Evolutionary conservation across 805 yeast species (phyloP).

Genomic region (Saccharomycopsis lassenensis): DNA sequence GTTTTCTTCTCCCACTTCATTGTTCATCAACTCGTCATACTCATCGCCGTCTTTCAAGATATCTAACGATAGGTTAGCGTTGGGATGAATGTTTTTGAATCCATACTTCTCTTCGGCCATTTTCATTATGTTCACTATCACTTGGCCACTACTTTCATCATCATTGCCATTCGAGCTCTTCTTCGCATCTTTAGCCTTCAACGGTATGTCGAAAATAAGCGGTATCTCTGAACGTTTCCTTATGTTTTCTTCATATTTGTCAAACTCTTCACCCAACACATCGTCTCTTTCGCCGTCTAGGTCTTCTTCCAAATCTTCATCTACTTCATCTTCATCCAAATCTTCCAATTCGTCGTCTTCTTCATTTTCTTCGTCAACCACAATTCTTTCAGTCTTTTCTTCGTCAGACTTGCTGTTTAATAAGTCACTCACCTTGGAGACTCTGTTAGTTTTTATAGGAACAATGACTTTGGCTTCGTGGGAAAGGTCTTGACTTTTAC

Average conservation of each 20-base stretch:
- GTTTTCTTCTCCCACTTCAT: slow-evolving; percentile 8
- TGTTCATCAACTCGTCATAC: slow-evolving; percentile 23
- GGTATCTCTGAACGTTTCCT: slow-evolving; percentile 31
- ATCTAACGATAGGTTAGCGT: slow-evolving; percentile 46
- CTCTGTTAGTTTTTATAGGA: background rate
- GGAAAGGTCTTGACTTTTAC: background rate
- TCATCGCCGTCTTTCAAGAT: slow-evolving; percentile 40
- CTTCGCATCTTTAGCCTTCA: slow-evolving; percentile 35
- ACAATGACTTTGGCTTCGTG: background rate
- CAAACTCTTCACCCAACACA: slow-evolving; percentile 10
- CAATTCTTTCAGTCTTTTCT: slow-evolving; percentile 4
- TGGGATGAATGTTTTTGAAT: slow-evolving; percentile 59
- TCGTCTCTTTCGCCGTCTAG: slow-evolving; percentile 12
- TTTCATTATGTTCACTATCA: slow-evolving; percentile 59
- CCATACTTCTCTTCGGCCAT: slow-evolving; percentile 81
- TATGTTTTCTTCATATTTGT: slow-evolving; percentile 8
- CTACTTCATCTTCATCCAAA: slow-evolving; percentile 14
- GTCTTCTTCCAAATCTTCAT: slow-evolving; percentile 15
- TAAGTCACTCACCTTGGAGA: slow-evolving; percentile 6
- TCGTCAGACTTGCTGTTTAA: slow-evolving; percentile 12
- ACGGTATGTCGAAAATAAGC: slow-evolving; percentile 44
- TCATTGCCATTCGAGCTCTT: slow-evolving; percentile 36
- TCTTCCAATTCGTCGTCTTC: slow-evolving; percentile 12
- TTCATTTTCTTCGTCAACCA: slow-evolving; percentile 9
- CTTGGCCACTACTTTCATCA: slow-evolving; percentile 27